Evolutionary conservation across 768 basidiomycete genomes (phyloP).

Genomic region (Tylopilus rubrobrunneus): DNA sequence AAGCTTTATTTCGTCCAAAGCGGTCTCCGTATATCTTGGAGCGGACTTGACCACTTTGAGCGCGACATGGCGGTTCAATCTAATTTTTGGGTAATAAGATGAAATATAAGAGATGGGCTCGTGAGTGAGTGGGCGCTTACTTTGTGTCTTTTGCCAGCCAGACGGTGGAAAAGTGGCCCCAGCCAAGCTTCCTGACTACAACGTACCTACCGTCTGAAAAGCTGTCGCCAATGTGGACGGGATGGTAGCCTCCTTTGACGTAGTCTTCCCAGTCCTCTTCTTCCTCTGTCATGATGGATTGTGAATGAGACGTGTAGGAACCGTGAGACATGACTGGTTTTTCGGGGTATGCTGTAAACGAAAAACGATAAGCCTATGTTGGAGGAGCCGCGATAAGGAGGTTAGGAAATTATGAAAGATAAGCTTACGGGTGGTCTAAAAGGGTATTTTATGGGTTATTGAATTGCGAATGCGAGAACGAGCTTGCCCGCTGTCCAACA

Average conservation of each 20-base stretch:
- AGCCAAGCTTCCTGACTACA: slow-evolving; percentile 93
- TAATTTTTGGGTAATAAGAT: slow-evolving; percentile 34
- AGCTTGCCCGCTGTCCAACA: background rate
- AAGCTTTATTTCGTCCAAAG: slow-evolving; percentile 97
- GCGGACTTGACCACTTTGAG: slow-evolving; percentile 99
- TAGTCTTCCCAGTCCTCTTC: slow-evolving; percentile 94
- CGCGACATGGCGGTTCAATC: slow-evolving; percentile 93
- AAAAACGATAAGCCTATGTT: slow-evolving; percentile 30
- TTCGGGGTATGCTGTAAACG: slow-evolving; percentile 34
- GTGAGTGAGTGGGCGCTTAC: slow-evolving; percentile 39
- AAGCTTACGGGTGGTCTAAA: slow-evolving; percentile 27
- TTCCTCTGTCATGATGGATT: slow-evolving; percentile 83
- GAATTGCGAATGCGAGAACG: background rate
- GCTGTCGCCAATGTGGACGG: slow-evolving; percentile 90
- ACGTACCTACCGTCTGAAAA: slow-evolving; percentile 86
- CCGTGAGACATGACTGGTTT: slow-evolving; percentile 59
- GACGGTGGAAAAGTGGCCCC: slow-evolving; percentile 93
- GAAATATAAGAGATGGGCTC: background rate
- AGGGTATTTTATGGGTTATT: slow-evolving; percentile 21
- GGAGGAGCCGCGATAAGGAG: slow-evolving; percentile 29
- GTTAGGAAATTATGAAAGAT: slow-evolving; percentile 26
- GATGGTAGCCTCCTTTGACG: slow-evolving; percentile 79
- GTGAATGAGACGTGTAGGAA: slow-evolving; percentile 68
- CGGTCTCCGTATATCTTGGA: slow-evolving; percentile 94
- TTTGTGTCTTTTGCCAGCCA: slow-evolving; percentile 85